Conservation (phyloP, 257 asterid species). For the Forsythia suspensa region DNA sequence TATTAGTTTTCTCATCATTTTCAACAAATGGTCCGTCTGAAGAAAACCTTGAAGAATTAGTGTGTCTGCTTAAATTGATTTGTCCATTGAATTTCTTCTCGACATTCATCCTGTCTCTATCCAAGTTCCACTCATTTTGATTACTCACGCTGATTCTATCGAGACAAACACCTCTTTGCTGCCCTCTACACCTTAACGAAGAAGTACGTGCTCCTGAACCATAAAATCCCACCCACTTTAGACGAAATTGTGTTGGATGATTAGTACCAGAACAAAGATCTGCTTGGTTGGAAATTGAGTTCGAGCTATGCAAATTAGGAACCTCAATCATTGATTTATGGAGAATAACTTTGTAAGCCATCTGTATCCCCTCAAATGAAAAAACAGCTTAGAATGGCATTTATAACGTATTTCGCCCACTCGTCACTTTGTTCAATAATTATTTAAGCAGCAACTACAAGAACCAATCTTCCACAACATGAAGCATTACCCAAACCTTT, state of each 20-base stretch:
- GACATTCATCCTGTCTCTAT: constrained; percentile 18
- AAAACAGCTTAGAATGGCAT: neutral
- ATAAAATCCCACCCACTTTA: constrained; percentile 26
- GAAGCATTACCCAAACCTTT: neutral
- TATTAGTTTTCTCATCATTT: constrained; percentile 69
- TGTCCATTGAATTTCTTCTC: constrained; percentile 19
- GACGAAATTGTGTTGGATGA: constrained; percentile 20
- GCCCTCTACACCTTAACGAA: constrained; percentile 35
- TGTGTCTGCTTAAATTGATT: constrained; percentile 30
- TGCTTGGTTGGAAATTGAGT: constrained; percentile 32
- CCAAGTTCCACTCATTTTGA: constrained; percentile 29
- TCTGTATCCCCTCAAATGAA: constrained; percentile 20
- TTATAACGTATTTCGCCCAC: neutral
- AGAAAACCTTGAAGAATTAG: constrained; percentile 30
- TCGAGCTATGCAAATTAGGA: constrained; percentile 29
- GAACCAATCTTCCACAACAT: neutral
- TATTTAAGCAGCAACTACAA: neutral
- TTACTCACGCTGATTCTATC: constrained; percentile 35
- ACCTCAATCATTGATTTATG: constrained; percentile 43
- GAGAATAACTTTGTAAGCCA: constrained; percentile 43
- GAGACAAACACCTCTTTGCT: constrained; percentile 36
- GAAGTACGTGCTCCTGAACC: constrained; percentile 30
- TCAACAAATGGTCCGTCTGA: constrained; percentile 48
- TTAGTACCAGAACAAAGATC: constrained; percentile 26
- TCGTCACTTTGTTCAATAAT: neutral